Evolutionary conservation across 495 filamentous ascomycete species (phyloP).

Genomic region (Parachaetomium inaequale): DNA sequence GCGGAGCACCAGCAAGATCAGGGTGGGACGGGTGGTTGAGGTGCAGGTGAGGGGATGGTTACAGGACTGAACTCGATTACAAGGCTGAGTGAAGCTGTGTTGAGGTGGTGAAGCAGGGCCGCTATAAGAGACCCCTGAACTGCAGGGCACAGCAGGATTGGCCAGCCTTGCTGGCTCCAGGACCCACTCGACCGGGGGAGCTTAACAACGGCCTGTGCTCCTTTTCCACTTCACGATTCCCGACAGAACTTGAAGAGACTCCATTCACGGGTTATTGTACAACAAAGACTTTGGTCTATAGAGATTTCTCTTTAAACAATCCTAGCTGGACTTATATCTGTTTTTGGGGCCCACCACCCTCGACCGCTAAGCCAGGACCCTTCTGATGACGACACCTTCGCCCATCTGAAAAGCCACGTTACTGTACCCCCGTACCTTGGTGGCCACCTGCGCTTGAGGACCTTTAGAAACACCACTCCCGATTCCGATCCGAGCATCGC

Average conservation of each 20-base stretch:
- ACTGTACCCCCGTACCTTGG: background rate
- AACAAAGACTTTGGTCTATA: background rate
- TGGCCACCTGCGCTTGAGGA: background rate
- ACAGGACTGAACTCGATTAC: background rate
- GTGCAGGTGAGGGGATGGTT: background rate
- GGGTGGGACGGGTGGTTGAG: background rate
- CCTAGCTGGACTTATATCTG: background rate
- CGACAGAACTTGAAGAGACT: background rate
- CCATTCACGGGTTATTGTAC: background rate
- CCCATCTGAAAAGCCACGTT: conserved; percentile 12
- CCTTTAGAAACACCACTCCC: too few species aligned
- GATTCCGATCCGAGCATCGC: background rate
- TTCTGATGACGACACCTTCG: conserved; percentile 6
- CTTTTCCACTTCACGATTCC: background rate
- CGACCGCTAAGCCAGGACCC: background rate
- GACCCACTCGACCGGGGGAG: conserved; percentile 4
- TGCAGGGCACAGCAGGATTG: background rate
- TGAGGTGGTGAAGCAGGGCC: background rate
- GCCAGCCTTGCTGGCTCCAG: conserved; percentile 2
- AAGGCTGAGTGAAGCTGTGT: background rate
- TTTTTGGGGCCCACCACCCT: background rate
- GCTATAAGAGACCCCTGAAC: background rate
- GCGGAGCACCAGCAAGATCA: background rate
- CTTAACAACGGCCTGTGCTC: background rate
- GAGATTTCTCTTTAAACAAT: background rate